phyloP scores from a whole-genome alignment of 2,329 filamentous ascomycete genomes.

The Ceratocystis huliohia region DNA sequence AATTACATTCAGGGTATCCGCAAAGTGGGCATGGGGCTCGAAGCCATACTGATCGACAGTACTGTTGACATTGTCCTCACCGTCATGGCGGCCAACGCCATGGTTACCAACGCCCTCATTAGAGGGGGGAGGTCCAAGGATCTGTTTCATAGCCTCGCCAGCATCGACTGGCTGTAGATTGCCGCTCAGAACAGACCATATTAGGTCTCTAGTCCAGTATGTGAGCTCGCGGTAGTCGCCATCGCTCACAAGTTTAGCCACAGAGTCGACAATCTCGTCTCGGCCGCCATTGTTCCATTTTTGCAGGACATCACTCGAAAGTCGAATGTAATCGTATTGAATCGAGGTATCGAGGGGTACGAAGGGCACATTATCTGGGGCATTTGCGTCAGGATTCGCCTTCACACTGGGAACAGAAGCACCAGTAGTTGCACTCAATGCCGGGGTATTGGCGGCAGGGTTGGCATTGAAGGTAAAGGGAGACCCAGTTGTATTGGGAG shows the following conservation, averaged over 20 bases:
- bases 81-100: too few species aligned
- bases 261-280: conserved; percentile 52
- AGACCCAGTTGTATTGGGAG: not conserved
- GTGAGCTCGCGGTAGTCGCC: conserved; percentile 58
- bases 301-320: conserved; percentile 57
- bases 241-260: conserved; percentile 49
- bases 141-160: conserved; percentile 59
- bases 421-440: conserved; percentile 9
- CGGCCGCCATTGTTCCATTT: conserved; percentile 58
- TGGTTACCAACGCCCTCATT: conserved; percentile 31
- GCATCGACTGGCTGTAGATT: conserved; percentile 55
- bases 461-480: conserved; percentile 12
- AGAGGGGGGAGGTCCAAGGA: conserved; percentile 48
- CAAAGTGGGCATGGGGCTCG: conserved; percentile 57
- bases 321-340: conserved; percentile 27
- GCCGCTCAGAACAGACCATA: conserved; percentile 59
- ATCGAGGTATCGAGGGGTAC: conserved; percentile 14
- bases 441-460: conserved; percentile 21
- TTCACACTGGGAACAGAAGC: not conserved
- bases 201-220: conserved; percentile 71
- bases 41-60: conserved; percentile 38
- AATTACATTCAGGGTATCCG: conserved; percentile 71
- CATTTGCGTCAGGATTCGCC: not conserved
- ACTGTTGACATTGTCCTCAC: conserved; percentile 21
- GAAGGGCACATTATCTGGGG: not conserved